Evolutionary conservation across 495 filamentous ascomycete species (phyloP), one percentile per base, ranked within the genome.

Genomic region (Xylaria telfairii): DNA sequence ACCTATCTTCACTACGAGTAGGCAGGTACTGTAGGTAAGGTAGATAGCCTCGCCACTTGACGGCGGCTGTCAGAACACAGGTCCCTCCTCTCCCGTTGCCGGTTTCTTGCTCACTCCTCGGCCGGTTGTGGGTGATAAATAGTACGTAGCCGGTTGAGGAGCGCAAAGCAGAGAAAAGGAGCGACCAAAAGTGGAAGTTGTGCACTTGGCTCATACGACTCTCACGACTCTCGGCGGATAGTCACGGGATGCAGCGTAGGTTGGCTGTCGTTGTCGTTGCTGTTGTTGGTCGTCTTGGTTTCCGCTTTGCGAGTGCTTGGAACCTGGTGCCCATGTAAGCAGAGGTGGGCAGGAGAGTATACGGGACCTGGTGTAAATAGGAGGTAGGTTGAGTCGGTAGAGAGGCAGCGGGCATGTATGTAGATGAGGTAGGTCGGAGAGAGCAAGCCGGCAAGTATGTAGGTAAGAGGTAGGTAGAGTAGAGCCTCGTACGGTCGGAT

Each of bases 401-500:
- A n/a, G n/a, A n/a, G n/a, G n/a, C n/a, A n/a, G n/a, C n/a, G n/a
- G 34, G 34, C 34, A 37, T 3, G 34, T 37, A 3, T 37, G 34
- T 37, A 37, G 34, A 8, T 37, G 34, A 37, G 49, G 24, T 28
- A 1, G 49, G 24, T 28, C n/a, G 6, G 49, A 54, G 9, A 24
- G n/a, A 28, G 37, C 28, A 41, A 24, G 37, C 37, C 32, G 32
- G 15, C 26, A 62, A 17, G 37, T 12, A 32, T 41, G 37, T 15
- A 64, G 61, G 12, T 8, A 37, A 8, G 34, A 3, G n/a, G n/a
- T n/a, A n/a, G n/a, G n/a, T n/a, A n/a, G 8, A 37, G 34, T 8
- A 39, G 57, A 65, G 62, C 62, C 62, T 65, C 62, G 42, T 65
- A 65, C 44, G 30, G 62, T 65, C 62, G 44, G 51, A 49, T 65